These are phyloP conservation scores for Tephrocybe sp. DNA, from an alignment of 768 basidiomycete genomes.

Conservation along the genomic window DNA sequence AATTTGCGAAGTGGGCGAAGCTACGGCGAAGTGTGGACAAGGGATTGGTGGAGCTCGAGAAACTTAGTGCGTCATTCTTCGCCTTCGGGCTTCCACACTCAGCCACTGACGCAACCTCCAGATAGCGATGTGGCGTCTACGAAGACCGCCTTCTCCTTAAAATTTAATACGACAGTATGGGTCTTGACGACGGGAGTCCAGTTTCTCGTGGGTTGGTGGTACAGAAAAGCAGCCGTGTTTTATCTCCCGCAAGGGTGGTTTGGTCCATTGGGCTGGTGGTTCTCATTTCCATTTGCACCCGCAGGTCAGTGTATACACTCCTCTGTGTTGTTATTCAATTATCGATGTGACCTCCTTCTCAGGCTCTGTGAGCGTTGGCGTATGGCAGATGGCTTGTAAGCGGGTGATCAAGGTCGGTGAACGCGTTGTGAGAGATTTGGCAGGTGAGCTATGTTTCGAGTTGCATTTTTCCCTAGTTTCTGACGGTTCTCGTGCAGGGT, in stretches of 20 bases:
- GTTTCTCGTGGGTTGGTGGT: conserved; percentile 88
- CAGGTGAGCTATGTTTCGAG: conserved; percentile 31
- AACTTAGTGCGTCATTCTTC: conserved; percentile 68
- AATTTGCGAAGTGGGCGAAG: conserved; percentile 99
- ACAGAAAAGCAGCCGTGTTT: conserved; percentile 87
- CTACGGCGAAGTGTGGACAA: conserved; percentile 89
- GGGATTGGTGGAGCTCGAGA: conserved; percentile 86
- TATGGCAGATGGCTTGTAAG: conserved; percentile 95
- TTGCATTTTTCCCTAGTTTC: conserved; percentile 1
- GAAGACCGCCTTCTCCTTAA: conserved; percentile 63
- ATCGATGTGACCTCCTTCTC: conserved; percentile 3
- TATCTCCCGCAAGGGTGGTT: conserved; percentile 92
- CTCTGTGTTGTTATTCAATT: background rate
- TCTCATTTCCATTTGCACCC: conserved; percentile 91
- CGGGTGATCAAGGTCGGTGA: conserved; percentile 81
- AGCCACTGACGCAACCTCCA: conserved; percentile 28
- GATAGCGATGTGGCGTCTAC: conserved; percentile 64
- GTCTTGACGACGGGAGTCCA: conserved; percentile 84
- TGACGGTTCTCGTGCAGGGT: conserved; percentile 8
- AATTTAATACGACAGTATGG: conserved; percentile 79
- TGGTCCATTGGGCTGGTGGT: conserved; percentile 84
- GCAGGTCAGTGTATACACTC: conserved; percentile 49
- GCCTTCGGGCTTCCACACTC: conserved; percentile 4
- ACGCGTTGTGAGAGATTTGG: conserved; percentile 64
- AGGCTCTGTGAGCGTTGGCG: conserved; percentile 92